phyloP scores from a whole-genome alignment of 2,329 filamentous ascomycete genomes.

The Colletotrichum orchidophilum region DNA sequence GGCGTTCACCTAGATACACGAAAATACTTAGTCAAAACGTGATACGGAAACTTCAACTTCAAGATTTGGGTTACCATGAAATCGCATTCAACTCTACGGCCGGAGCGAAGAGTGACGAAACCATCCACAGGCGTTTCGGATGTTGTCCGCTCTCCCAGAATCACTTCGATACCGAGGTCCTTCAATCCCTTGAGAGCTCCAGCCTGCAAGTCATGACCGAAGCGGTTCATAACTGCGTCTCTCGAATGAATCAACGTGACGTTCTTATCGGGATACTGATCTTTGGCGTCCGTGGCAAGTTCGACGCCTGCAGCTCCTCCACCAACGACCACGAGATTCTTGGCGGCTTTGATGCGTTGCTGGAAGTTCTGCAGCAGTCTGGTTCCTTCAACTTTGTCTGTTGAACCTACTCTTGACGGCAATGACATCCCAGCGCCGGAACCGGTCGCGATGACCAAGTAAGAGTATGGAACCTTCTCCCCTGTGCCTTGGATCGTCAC shows the following conservation, averaged over 20 bases:
- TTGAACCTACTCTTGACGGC: constrained; percentile 57
- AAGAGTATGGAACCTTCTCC: constrained; percentile 60
- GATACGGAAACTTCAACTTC: not conserved
- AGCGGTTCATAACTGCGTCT: constrained; percentile 60
- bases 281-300: constrained; percentile 67
- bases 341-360: constrained; percentile 51
- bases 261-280: constrained; percentile 62
- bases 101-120: constrained; percentile 55
- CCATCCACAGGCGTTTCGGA: constrained; percentile 46
- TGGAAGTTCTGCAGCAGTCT: constrained; percentile 57
- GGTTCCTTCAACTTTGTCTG: constrained; percentile 53
- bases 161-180: constrained; percentile 57
- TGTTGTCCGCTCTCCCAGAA: constrained; percentile 60
- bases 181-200: constrained; percentile 52
- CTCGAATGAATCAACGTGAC: constrained; percentile 69
- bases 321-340: constrained; percentile 60
- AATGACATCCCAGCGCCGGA: constrained; percentile 53
- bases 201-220: constrained; percentile 52
- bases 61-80: constrained; percentile 53
- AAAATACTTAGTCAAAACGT: not conserved
- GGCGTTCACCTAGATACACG: constrained; percentile 60
- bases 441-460: constrained; percentile 67
- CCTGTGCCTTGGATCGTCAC: constrained; percentile 53
- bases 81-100: constrained; percentile 57
- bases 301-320: constrained; percentile 71